These are phyloP conservation scores for Suillus discolor DNA, from an alignment of 768 basidiomycete species.

Conservation along the genomic window DNA sequence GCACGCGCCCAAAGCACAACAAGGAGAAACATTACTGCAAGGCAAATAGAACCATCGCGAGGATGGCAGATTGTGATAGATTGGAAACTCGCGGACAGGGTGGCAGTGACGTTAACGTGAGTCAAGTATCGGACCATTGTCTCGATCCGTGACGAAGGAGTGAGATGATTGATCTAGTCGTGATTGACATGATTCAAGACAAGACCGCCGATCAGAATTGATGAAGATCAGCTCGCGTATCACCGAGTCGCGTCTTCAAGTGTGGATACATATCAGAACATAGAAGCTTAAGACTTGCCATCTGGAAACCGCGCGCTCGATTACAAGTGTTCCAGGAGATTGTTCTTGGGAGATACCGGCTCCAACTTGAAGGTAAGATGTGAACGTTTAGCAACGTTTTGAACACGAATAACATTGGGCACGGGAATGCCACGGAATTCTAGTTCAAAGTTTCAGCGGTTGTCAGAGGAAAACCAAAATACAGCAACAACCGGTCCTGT, in stretches of 20 bases:
- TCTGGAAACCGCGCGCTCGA: too few species aligned
- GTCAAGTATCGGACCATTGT: not conserved
- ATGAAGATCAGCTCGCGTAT: not conserved
- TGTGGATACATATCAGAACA: not conserved
- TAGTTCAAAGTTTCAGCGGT: conserved; percentile 1
- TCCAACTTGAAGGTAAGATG: not conserved
- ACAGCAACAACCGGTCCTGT: conserved; percentile 21
- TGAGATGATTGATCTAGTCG: not conserved
- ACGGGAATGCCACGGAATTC: conserved; percentile 2
- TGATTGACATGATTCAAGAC: not conserved
- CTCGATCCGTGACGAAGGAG: not conserved
- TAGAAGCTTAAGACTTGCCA: too few species aligned
- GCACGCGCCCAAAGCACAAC: not conserved
- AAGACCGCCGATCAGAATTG: not conserved
- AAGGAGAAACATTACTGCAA: not conserved
- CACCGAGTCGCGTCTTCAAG: not conserved
- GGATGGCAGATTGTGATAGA: not conserved
- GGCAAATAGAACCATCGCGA: not conserved
- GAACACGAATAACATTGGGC: not conserved
- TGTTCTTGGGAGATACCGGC: not conserved
- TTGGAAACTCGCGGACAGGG: conserved; percentile 2
- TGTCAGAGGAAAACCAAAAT: not conserved
- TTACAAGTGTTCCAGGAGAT: too few species aligned
- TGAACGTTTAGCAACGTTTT: not conserved
- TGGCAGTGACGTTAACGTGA: conserved; percentile 1